Conservation (phyloP, 2,329 filamentous ascomycete genomes). For the Apiospora aurea region DNA sequence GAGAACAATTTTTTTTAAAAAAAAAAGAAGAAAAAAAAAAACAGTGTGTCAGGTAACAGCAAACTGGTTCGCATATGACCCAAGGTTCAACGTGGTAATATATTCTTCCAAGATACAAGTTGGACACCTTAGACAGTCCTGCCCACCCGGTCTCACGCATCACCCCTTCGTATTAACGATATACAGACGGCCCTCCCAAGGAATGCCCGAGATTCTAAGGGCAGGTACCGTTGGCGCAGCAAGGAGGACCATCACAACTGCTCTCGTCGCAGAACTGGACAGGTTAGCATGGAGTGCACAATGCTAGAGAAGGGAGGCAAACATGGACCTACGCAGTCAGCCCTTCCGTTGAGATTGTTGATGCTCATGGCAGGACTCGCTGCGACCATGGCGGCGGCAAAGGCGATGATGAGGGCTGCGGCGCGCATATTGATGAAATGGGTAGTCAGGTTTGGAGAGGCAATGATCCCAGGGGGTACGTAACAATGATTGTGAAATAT, state of each 20-base stretch:
- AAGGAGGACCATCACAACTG: constrained; percentile 16
- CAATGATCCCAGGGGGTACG: neutral
- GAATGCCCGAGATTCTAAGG: neutral
- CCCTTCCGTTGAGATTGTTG: constrained; percentile 8
- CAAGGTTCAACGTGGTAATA: neutral
- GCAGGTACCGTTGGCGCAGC: constrained; percentile 26
- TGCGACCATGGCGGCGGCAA: constrained; percentile 9
- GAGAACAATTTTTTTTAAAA: no score
- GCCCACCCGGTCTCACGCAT: neutral
- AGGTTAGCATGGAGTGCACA: neutral
- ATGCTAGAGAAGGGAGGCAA: no score
- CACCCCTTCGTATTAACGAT: neutral
- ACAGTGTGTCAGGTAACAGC: neutral
- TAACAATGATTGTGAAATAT: neutral
- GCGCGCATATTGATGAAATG: neutral
- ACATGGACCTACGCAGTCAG: constrained; percentile 19
- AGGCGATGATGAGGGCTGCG: constrained; percentile 9
- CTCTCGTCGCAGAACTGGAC: constrained; percentile 21
- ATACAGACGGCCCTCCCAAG: neutral
- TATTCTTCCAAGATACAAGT: neutral
- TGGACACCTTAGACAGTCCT: neutral
- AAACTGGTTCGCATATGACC: neutral
- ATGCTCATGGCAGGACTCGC: neutral
- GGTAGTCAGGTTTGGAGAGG: neutral
- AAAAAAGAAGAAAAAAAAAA: no score